Conservation (phyloP, 2,329 filamentous ascomycete species). For the Colletotrichum echinochloae region DNA sequence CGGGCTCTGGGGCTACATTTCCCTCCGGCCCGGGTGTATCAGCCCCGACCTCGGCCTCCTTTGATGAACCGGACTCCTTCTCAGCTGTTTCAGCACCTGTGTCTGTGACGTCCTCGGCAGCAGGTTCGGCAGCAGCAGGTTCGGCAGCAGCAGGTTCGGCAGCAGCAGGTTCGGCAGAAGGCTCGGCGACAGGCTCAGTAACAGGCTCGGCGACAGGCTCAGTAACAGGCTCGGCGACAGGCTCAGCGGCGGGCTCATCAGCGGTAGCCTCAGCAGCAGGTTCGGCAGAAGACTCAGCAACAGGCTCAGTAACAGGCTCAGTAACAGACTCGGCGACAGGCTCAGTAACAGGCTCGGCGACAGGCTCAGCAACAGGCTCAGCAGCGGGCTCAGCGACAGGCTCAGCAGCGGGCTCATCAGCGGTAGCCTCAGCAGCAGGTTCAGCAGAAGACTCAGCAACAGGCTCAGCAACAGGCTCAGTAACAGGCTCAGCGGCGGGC, state of each 20-base stretch:
- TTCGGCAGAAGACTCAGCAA: not conserved
- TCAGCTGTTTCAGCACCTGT: not conserved
- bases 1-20: not conserved
- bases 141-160: not conserved
- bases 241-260: too few relatives aligned
- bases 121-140: not conserved
- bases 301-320: constrained; percentile 4
- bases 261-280: too few relatives aligned
- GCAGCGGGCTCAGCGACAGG: not conserved
- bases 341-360: not conserved
- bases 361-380: not conserved
- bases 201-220: not conserved
- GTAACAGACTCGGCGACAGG: not conserved
- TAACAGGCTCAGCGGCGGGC: not conserved
- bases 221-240: not conserved
- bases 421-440: not conserved
- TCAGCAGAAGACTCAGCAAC: not conserved
- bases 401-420: not conserved
- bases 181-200: not conserved
- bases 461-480: not conserved
- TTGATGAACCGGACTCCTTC: not conserved
- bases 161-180: not conserved
- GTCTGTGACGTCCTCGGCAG: not conserved
- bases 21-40: not conserved
- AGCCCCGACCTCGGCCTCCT: constrained; percentile 3